Conservation (phyloP, 1,284 basidiomycete genomes). For the Flammula alnicola region DNA sequence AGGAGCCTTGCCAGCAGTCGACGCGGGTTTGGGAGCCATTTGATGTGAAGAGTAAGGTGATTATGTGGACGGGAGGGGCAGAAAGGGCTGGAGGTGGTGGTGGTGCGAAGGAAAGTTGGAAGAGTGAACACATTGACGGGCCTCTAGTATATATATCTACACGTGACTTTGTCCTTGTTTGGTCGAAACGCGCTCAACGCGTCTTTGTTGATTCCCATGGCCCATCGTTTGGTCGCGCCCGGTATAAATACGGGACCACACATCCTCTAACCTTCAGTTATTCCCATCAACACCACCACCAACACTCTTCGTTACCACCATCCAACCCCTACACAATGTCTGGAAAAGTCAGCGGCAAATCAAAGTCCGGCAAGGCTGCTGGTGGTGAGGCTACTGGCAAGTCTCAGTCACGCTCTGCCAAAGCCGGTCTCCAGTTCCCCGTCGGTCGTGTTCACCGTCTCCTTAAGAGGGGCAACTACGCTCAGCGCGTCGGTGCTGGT, state of each 20-base stretch:
- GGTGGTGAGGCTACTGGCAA: slow-evolving; percentile 75
- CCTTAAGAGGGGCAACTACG: slow-evolving; percentile 88
- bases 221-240: slow-evolving; percentile 30
- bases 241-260: slow-evolving; percentile 32
- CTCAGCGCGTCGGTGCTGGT: slow-evolving; percentile 79
- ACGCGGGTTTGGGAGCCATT: slow-evolving; percentile 43
- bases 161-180: slow-evolving; percentile 31
- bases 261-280: slow-evolving; percentile 24
- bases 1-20: slow-evolving; percentile 57
- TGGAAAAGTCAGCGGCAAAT: slow-evolving; percentile 53
- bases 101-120: slow-evolving; percentile 17
- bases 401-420: slow-evolving; percentile 78
- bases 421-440: slow-evolving; percentile 85
- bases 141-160: slow-evolving; percentile 32
- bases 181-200: slow-evolving; percentile 48
- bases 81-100: slow-evolving; percentile 18
- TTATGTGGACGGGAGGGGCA: slow-evolving; percentile 14
- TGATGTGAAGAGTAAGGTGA: slow-evolving; percentile 8
- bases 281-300: slow-evolving; percentile 27
- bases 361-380: slow-evolving; percentile 69
- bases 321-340: slow-evolving; percentile 49
- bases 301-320: slow-evolving; percentile 12
- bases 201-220: slow-evolving; percentile 33
- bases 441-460: slow-evolving; percentile 94
- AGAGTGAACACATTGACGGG: slow-evolving; percentile 13